Percentiles rank a stretch among this genome's conserved stretches.
These are phyloP conservation scores for Nepenthes gracilis DNA, from an alignment of 148 eudicot species.

Conservation along the genomic window DNA sequence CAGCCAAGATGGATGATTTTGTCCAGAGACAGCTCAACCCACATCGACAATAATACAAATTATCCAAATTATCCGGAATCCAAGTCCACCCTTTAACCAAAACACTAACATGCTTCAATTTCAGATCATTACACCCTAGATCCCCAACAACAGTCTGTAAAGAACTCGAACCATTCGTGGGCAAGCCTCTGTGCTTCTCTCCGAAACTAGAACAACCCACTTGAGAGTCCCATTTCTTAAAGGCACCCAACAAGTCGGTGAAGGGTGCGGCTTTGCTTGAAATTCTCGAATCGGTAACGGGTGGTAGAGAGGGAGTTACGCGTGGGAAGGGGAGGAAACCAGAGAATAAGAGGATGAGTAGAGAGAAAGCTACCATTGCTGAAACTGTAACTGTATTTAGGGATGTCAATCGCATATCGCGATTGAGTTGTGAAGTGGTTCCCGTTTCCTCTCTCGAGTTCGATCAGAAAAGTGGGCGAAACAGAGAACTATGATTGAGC, in stretches of 20 bases:
- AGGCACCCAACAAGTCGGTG: slow-evolving; percentile 36
- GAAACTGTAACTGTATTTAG: slow-evolving; percentile 35
- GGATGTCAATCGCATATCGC: not conserved
- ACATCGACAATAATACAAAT: slow-evolving; percentile 70
- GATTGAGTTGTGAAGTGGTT: too few relatives aligned
- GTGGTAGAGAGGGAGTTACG: slow-evolving; percentile 25
- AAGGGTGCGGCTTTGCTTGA: slow-evolving; percentile 24
- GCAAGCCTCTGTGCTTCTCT: slow-evolving; percentile 25
- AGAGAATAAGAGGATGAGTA: slow-evolving; percentile 40
- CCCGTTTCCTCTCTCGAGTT: too few relatives aligned
- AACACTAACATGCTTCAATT: slow-evolving; percentile 60
- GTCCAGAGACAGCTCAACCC: slow-evolving; percentile 93
- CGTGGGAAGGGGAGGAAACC: slow-evolving; percentile 45
- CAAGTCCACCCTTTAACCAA: slow-evolving; percentile 95
- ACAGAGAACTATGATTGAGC: too few relatives aligned
- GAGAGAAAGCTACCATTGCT: slow-evolving; percentile 35
- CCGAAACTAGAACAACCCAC: slow-evolving; percentile 62
- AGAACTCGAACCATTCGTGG: slow-evolving; percentile 36
- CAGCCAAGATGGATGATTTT: slow-evolving; percentile 72
- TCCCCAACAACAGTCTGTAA: slow-evolving; percentile 35
- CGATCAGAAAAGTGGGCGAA: too few relatives aligned
- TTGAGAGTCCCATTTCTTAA: slow-evolving; percentile 52
- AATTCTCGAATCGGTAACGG: slow-evolving; percentile 1
- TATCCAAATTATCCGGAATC: slow-evolving; percentile 93
- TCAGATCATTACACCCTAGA: slow-evolving; percentile 34